These are phyloP conservation scores for Fusarium circinatum DNA, from an alignment of 2,329 filamentous ascomycete genomes.

Conservation along the genomic window DNA sequence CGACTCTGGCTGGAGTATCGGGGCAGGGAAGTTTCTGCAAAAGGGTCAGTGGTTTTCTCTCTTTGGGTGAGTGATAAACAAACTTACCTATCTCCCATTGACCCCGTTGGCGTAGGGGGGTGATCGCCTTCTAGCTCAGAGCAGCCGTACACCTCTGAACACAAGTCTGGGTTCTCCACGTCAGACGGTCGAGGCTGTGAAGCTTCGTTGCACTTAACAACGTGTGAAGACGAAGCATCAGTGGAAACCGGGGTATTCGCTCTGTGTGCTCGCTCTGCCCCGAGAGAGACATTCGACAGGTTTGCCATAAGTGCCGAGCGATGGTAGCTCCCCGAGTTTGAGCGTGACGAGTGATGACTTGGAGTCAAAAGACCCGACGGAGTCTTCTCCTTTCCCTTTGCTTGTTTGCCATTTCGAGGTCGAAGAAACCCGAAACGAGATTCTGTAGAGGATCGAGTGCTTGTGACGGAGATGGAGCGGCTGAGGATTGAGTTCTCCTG, in stretches of 20 bases:
- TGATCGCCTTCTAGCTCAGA: slow-evolving; percentile 31
- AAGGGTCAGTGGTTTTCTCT: background rate
- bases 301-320: slow-evolving; percentile 34
- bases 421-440: slow-evolving; percentile 58
- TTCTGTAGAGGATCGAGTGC: slow-evolving; percentile 54
- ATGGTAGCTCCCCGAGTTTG: slow-evolving; percentile 38
- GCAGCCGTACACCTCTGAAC: slow-evolving; percentile 29
- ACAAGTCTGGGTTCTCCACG: slow-evolving; percentile 16
- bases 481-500: slow-evolving; percentile 38
- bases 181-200: slow-evolving; percentile 8
- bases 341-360: slow-evolving; percentile 41
- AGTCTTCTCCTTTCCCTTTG: slow-evolving; percentile 27
- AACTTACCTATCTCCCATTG: slow-evolving; percentile 16
- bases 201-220: slow-evolving; percentile 22
- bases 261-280: background rate
- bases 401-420: slow-evolving; percentile 46
- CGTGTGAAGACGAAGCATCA: slow-evolving; percentile 22
- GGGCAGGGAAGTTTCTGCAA: slow-evolving; percentile 11
- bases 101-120: slow-evolving; percentile 24
- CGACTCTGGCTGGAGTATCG: slow-evolving; percentile 33
- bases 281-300: slow-evolving; percentile 28
- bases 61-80: rapidly evolving
- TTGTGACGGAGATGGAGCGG: slow-evolving; percentile 56
- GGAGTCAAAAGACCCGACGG: slow-evolving; percentile 43
- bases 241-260: background rate